Conservation (phyloP, 2,329 filamentous ascomycete genomes). For the Pyricularia sp. region DNA sequence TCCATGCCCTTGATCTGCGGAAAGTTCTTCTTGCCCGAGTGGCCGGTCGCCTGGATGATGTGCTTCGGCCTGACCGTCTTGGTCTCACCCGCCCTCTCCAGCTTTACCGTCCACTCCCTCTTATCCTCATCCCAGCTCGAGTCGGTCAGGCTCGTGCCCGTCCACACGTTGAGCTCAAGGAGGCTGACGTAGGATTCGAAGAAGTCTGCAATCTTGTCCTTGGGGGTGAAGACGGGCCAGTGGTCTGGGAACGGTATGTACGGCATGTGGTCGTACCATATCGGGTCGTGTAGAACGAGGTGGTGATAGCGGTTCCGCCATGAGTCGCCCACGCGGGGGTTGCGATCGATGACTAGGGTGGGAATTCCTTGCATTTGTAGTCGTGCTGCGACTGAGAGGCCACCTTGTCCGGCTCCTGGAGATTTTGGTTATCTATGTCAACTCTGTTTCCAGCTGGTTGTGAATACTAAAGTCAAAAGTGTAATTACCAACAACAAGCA, state of each 20-base stretch:
- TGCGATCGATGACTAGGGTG: constrained; percentile 48
- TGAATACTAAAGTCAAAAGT: not conserved
- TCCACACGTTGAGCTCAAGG: constrained; percentile 64
- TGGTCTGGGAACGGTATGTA: constrained; percentile 54
- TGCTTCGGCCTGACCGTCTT: constrained; percentile 52
- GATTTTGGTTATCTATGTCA: not conserved
- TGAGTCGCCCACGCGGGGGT: constrained; percentile 51
- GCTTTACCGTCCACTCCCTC: constrained; percentile 43
- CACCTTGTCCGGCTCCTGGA: constrained; percentile 49
- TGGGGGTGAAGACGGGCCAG: constrained; percentile 64
- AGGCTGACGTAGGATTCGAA: constrained; percentile 55
- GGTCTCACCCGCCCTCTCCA: constrained; percentile 38
- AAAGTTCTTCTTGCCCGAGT: constrained; percentile 55
- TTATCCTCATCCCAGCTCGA: constrained; percentile 39
- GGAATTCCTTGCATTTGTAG: constrained; percentile 49
- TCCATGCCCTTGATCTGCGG: constrained; percentile 47
- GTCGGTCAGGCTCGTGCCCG: constrained; percentile 34
- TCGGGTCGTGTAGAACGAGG: constrained; percentile 59
- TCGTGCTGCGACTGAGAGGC: constrained; percentile 46
- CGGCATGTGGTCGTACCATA: constrained; percentile 52
- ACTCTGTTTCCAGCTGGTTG: too few relatives aligned
- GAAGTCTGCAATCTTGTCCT: constrained; percentile 62
- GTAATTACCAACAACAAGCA: constrained; percentile 35
- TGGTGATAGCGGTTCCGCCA: constrained; percentile 56
- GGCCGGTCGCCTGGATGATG: constrained; percentile 58